These are phyloP conservation scores for Glutinoglossum americanum DNA, from an alignment of 495 filamentous ascomycete genomes.

Conservation along the genomic window DNA sequence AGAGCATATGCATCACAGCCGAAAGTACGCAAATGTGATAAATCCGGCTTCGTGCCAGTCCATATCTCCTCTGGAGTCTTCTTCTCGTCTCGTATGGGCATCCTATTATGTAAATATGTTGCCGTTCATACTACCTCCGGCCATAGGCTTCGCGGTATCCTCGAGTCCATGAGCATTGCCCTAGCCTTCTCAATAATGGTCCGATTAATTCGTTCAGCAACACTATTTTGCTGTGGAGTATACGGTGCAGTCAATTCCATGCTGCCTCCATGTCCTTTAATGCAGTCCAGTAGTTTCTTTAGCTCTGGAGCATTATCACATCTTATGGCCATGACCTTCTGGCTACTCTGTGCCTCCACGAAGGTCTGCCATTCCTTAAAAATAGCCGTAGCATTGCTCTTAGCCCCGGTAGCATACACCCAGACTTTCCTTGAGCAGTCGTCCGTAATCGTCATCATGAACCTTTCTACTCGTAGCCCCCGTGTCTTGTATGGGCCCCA, in stretches of 20 bases:
- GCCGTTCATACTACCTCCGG: neutral
- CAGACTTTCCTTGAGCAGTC: neutral
- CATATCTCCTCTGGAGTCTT: slow-evolving; percentile 6
- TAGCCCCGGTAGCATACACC: neutral
- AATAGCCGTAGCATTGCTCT: neutral
- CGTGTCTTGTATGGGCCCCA: neutral
- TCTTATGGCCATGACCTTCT: neutral
- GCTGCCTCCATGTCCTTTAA: neutral
- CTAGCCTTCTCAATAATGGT: neutral
- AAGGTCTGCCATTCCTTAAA: neutral
- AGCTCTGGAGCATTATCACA: neutral
- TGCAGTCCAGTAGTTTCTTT: neutral
- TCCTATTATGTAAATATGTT: neutral
- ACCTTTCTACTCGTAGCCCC: neutral
- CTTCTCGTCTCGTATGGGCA: neutral
- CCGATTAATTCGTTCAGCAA: slow-evolving; percentile 4
- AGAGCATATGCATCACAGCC: slow-evolving; percentile 4
- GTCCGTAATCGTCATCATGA: neutral
- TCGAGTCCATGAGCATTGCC: neutral
- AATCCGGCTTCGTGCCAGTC: slow-evolving; percentile 4
- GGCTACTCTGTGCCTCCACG: neutral
- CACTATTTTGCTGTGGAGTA: slow-evolving; percentile 4
- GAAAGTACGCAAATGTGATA: slow-evolving; percentile 3
- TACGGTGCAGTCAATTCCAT: slow-evolving; percentile 2
- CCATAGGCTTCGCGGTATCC: neutral